These are phyloP conservation scores for Entomortierella parvispora DNA, from an alignment of 192 early-diverging fungal genomes.

Conservation along the genomic window DNA sequence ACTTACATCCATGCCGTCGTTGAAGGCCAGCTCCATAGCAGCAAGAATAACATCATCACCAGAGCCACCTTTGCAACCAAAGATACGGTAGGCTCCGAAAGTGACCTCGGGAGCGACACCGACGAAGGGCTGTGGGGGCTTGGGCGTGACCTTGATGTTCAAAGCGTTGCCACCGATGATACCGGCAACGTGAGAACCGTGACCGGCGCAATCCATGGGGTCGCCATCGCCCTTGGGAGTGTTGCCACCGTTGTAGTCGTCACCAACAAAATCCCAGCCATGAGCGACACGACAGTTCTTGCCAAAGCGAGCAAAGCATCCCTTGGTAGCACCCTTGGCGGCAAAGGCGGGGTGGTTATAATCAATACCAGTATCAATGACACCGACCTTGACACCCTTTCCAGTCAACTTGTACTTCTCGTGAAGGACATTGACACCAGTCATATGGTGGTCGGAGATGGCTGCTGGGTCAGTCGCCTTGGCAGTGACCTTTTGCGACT, in stretches of 20 bases:
- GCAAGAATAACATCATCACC: conserved; percentile 78
- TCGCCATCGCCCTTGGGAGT: conserved; percentile 59
- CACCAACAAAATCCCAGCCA: conserved; percentile 73
- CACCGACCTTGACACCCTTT: conserved; percentile 62
- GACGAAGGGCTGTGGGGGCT: conserved; percentile 53
- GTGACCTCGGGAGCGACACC: conserved; percentile 90
- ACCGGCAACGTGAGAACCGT: conserved; percentile 74
- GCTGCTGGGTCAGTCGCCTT: conserved; percentile 29
- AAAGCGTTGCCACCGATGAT: conserved; percentile 75
- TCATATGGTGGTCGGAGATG: conserved; percentile 50
- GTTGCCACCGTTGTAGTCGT: conserved; percentile 32
- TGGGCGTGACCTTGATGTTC: conserved; percentile 33
- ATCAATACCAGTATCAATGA: conserved; percentile 69
- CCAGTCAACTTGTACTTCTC: conserved; percentile 49
- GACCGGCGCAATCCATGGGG: conserved; percentile 71
- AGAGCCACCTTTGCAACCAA: conserved; percentile 77
- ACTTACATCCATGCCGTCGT: conserved; percentile 73
- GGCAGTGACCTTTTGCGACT: conserved; percentile 18
- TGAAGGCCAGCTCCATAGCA: conserved; percentile 78
- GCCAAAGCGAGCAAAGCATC: conserved; percentile 70
- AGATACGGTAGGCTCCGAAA: conserved; percentile 84
- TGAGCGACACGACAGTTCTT: conserved; percentile 64
- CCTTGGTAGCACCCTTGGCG: conserved; percentile 31
- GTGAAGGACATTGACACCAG: conserved; percentile 52
- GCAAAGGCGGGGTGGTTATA: conserved; percentile 74